phyloP scores from a whole-genome alignment of 2,329 filamentous ascomycete species.

The Curvularia hawaiiensis region DNA sequence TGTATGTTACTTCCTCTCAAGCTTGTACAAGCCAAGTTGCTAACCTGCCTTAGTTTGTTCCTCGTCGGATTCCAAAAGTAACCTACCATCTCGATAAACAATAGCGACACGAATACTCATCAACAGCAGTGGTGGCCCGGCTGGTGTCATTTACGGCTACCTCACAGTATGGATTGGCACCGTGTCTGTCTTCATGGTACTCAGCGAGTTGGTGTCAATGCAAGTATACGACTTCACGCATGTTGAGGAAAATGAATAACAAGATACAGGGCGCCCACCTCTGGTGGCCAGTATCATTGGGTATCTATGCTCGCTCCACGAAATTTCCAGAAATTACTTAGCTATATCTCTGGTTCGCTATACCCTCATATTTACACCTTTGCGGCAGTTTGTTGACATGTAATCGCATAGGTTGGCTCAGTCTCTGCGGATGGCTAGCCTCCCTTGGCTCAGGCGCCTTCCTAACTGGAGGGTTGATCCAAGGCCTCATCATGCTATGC shows the following conservation, averaged over 20 bases:
- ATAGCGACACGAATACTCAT: constrained; percentile 2
- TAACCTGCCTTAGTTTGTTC: constrained; percentile 25
- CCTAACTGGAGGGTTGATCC: constrained; percentile 34
- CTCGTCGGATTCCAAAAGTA: constrained; percentile 27
- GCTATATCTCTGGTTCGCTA: constrained; percentile 45
- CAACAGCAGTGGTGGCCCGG: constrained; percentile 32
- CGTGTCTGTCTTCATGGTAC: constrained; percentile 32
- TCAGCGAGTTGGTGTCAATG: constrained; percentile 45
- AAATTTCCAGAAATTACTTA: constrained; percentile 46
- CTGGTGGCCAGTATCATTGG: constrained; percentile 45
- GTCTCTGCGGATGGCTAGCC: constrained; percentile 49
- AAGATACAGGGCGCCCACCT: constrained; percentile 30
- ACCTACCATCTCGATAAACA: background rate
- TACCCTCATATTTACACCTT: background rate
- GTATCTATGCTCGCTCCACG: constrained; percentile 50
- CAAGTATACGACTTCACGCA: constrained; percentile 1
- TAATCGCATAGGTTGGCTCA: constrained; percentile 47
- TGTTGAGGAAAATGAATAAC: background rate
- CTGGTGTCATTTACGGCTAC: constrained; percentile 41
- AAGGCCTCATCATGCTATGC: constrained; percentile 46
- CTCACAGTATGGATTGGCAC: constrained; percentile 37
- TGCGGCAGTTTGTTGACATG: background rate
- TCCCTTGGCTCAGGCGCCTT: constrained; percentile 36
- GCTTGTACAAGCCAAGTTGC: background rate
- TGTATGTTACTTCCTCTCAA: constrained; percentile 18